phyloP scores from a whole-genome alignment of 1,284 basidiomycete species.

The Athelia sp. region DNA sequence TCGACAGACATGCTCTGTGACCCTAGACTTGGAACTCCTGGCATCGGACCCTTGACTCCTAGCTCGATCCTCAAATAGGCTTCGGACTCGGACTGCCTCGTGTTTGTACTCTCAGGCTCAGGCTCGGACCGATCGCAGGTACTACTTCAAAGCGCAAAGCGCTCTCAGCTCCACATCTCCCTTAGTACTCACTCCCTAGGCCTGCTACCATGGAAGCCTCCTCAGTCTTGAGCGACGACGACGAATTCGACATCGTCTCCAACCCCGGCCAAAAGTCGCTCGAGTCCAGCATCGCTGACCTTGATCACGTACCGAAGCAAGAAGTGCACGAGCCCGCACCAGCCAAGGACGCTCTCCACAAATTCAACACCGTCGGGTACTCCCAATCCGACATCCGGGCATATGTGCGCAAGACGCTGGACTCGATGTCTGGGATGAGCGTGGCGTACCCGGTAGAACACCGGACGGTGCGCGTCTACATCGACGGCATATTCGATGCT shows the following conservation, averaged over 20 bases:
- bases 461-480: slow-evolving; percentile 75
- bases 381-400: slow-evolving; percentile 52
- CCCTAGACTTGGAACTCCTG: too few species aligned
- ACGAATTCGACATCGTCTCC: slow-evolving; percentile 63
- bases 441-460: slow-evolving; percentile 47
- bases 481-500: slow-evolving; percentile 68
- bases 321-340: slow-evolving; percentile 42
- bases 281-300: slow-evolving; percentile 56
- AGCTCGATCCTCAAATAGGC: too few species aligned
- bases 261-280: slow-evolving; percentile 52
- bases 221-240: slow-evolving; percentile 57
- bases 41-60: too few species aligned
- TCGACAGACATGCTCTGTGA: too few species aligned
- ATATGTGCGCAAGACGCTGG: slow-evolving; percentile 50
- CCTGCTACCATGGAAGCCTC: slow-evolving; percentile 38
- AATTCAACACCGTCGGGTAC: slow-evolving; percentile 46
- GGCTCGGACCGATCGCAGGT: too few species aligned
- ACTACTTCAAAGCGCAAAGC: too few species aligned
- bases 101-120: too few species aligned
- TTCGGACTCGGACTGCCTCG: too few species aligned
- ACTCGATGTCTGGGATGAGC: slow-evolving; percentile 45
- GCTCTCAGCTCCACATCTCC: too few species aligned
- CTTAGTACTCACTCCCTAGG: background rate
- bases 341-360: slow-evolving; percentile 36
- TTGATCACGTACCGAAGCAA: slow-evolving; percentile 20